Evolutionary conservation across 129 eudicot genomes (phyloP).

Genomic region (Gnaphalium uliginosum): DNA sequence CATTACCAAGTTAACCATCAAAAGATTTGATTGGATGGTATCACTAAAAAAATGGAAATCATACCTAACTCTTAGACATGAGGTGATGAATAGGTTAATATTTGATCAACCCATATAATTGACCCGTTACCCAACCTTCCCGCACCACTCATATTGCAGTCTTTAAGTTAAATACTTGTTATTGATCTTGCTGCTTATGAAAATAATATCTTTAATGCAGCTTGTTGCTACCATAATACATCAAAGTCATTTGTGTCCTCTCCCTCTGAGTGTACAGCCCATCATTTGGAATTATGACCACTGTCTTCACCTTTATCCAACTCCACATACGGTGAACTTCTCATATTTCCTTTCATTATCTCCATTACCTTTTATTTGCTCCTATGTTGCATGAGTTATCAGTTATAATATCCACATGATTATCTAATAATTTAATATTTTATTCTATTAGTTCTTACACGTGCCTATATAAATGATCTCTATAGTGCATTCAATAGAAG

Average conservation of each 20-base stretch:
- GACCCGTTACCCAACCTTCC: background rate
- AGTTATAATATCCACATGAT: background rate
- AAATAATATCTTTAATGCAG: slow-evolving; percentile 44
- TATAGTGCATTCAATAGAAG: background rate
- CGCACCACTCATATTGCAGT: background rate
- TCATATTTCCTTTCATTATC: background rate
- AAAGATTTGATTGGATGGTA: no score
- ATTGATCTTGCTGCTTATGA: background rate
- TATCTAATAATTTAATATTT: no score
- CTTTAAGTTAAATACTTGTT: background rate
- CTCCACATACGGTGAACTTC: slow-evolving; percentile 78
- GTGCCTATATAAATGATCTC: background rate
- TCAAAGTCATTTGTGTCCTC: slow-evolving; percentile 96
- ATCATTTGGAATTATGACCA: slow-evolving; percentile 91
- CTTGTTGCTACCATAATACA: slow-evolving; percentile 97
- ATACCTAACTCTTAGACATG: no score
- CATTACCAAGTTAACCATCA: background rate
- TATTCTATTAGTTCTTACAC: background rate
- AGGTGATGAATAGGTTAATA: no score
- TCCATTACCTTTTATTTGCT: slow-evolving; percentile 8
- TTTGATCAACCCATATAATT: background rate
- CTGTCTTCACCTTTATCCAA: slow-evolving; percentile 88
- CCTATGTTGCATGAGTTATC: background rate
- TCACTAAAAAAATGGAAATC: no score
- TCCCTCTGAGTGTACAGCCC: slow-evolving; percentile 83